These are phyloP conservation scores for Periglandula ipomoeae DNA, from an alignment of 2,329 filamentous ascomycete genomes.

Conservation along the genomic window DNA sequence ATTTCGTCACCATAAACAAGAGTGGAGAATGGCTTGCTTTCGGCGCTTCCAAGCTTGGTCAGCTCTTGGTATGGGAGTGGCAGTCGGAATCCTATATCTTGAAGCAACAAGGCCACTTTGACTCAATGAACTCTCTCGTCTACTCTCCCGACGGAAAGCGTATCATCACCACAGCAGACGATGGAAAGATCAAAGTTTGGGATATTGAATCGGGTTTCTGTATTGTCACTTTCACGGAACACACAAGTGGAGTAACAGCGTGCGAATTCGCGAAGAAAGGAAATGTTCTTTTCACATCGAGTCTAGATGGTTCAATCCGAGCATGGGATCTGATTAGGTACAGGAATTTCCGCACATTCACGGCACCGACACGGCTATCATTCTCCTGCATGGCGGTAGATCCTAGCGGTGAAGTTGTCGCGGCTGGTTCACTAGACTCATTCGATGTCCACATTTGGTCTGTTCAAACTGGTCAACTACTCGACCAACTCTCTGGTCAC, in stretches of 20 bases:
- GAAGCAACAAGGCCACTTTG: constrained; percentile 96
- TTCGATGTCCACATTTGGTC: constrained; percentile 99
- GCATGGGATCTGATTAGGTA: constrained; percentile 96
- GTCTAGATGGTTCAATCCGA: constrained; percentile 84
- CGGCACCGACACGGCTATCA: constrained; percentile 79
- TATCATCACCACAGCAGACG: constrained; percentile 88
- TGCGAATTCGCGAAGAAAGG: constrained; percentile 94
- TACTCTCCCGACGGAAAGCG: constrained; percentile 92
- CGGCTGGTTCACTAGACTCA: constrained; percentile 87
- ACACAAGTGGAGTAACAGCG: constrained; percentile 86
- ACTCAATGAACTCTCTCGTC: constrained; percentile 85
- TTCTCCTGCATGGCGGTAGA: constrained; percentile 96
- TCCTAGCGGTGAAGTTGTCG: constrained; percentile 91
- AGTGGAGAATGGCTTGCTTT: constrained; percentile 96
- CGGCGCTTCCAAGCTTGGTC: constrained; percentile 87
- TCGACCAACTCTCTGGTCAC: constrained; percentile 84
- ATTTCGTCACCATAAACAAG: constrained; percentile 88
- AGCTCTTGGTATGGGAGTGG: constrained; percentile 99
- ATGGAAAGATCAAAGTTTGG: constrained; percentile 98
- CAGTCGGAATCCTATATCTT: constrained; percentile 98
- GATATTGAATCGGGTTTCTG: constrained; percentile 95
- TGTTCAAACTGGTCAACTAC: constrained; percentile 90
- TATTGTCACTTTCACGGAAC: constrained; percentile 95
- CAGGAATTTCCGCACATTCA: constrained; percentile 95
- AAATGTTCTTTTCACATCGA: constrained; percentile 91